Percentiles rank a stretch among this genome's conserved stretches.
Evolutionary conservation across 75 land plant species (phyloP).

Genomic region (Pinus tabuliformis): DNA sequence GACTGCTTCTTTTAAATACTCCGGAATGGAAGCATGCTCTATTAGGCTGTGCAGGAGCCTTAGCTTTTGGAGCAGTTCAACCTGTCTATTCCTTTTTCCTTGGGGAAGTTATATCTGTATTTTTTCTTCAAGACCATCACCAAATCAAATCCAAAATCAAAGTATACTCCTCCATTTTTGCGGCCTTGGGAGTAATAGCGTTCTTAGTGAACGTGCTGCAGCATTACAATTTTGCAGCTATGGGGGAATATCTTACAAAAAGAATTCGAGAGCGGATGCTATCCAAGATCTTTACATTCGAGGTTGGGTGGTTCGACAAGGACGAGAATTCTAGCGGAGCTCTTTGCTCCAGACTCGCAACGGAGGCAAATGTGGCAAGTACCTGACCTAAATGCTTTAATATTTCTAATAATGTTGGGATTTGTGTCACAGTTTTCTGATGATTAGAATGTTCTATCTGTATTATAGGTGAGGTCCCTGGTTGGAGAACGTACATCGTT

Average conservation of each 20-base stretch:
- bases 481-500: constrained; percentile 74
- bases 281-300: constrained; percentile 52
- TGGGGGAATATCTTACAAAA: constrained; percentile 72
- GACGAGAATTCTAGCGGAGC: constrained; percentile 70
- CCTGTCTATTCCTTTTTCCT: constrained; percentile 50
- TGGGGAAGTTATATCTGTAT: constrained; percentile 48
- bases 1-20: constrained; percentile 52
- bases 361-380: constrained; percentile 64
- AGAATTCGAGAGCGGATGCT: constrained; percentile 67
- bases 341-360: constrained; percentile 55
- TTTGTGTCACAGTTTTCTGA: too few species aligned
- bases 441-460: not conserved
- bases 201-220: constrained; percentile 44
- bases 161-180: constrained; percentile 37
- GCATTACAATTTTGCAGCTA: constrained; percentile 63
- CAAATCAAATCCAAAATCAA: constrained; percentile 24
- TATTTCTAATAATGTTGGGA: not conserved
- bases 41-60: constrained; percentile 55
- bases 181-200: constrained; percentile 27
- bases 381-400: not conserved
- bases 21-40: constrained; percentile 68
- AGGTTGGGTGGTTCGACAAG: constrained; percentile 84
- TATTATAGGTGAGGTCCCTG: constrained; percentile 56
- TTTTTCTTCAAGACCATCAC: constrained; percentile 33
- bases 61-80: constrained; percentile 57